Percentiles rank a stretch among this genome's conserved stretches.
phyloP scores from a whole-genome alignment of 2,329 filamentous ascomycete genomes.

The Penicillium vulpinum region DNA sequence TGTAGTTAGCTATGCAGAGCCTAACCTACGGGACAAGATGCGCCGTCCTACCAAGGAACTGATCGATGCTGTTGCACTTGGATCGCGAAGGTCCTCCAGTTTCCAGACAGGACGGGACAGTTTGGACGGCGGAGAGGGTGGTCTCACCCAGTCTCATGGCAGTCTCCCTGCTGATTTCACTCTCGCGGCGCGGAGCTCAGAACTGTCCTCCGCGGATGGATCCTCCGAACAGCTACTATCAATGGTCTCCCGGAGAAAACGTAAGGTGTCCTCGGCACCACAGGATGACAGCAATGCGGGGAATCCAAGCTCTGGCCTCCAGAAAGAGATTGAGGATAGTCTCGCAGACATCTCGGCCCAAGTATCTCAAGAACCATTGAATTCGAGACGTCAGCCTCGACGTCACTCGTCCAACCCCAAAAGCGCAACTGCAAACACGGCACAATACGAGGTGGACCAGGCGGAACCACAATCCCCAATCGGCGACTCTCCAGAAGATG shows the following conservation, averaged over 20 bases:
- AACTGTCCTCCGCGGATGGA: constrained; percentile 15
- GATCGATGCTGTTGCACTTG: constrained; percentile 66
- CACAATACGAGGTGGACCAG: constrained; percentile 5
- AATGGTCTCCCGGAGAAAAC: constrained; percentile 34
- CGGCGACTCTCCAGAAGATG: constrained; percentile 11
- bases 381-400: constrained; percentile 25
- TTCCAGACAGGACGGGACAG: constrained; percentile 47
- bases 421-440: constrained; percentile 6
- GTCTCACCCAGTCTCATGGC: neutral
- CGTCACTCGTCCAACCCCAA: constrained; percentile 37
- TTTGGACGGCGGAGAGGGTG: constrained; percentile 30
- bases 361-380: constrained; percentile 6
- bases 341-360: constrained; percentile 7
- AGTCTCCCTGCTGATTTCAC: constrained; percentile 14
- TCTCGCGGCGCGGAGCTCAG: constrained; percentile 20
- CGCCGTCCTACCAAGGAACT: constrained; percentile 74
- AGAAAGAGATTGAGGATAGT: constrained; percentile 8
- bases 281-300: constrained; percentile 10
- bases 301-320: neutral
- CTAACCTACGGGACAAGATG: constrained; percentile 81
- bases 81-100: constrained; percentile 48
- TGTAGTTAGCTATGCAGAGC: constrained; percentile 77
- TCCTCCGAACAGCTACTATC: constrained; percentile 21
- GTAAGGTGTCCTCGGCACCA: constrained; percentile 29
- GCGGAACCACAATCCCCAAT: constrained; percentile 2